Base-by-base conservation (phyloP, 768 basidiomycete species). In the Boletellus ananas region DNA sequence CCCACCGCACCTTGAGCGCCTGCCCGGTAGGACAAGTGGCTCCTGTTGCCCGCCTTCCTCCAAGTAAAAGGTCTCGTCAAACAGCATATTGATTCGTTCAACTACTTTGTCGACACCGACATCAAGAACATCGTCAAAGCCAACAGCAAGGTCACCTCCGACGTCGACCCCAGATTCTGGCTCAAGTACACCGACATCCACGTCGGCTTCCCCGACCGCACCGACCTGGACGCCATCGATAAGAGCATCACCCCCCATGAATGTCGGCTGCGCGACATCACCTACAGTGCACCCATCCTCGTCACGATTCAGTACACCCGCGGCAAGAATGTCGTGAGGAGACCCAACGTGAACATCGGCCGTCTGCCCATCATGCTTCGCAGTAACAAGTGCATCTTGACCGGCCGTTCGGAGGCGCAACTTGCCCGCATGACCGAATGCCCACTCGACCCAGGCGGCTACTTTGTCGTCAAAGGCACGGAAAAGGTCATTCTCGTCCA, bases 401-500 rank as follows among this genome's bases (percentile, higher is more conserved):
- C 86, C 16, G 86, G 84, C 4, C 80, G 81, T 58, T 81, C 72
- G 21, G 87, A 91, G 47, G 78, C 80, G 13, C 83, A 94, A 58
- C 76, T 98, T 20, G 96, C 96, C n/a, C 77, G 82, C 34, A 94
- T 97, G 92, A 84, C 80, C 11, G 96, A 99, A 70, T 99, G 96
- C 68, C 96, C 96, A 3, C 77, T 98, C 51, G 96, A 99, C 72
- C 95, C 96, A 11, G 96, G 96, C n/a, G 96, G 96, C 4, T 98
- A 98, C 67, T 99, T 99, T 68, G 87, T 99, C 51, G 96, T 99
- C 45, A 97, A 94, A 70, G 95, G 95, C 34, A 99, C 95, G 37
- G 95, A 99, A 71, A 99, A 98, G 72, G 96, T 99, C 60, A 99
- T 99, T 58, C 76, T 99, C 54, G 95, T 99, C 7, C 96, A 99